Evolutionary conservation across 306 rosid genomes (phyloP), one percentile per base, ranked within the genome.

Genomic region (Heteromeles arbutifolia): DNA sequence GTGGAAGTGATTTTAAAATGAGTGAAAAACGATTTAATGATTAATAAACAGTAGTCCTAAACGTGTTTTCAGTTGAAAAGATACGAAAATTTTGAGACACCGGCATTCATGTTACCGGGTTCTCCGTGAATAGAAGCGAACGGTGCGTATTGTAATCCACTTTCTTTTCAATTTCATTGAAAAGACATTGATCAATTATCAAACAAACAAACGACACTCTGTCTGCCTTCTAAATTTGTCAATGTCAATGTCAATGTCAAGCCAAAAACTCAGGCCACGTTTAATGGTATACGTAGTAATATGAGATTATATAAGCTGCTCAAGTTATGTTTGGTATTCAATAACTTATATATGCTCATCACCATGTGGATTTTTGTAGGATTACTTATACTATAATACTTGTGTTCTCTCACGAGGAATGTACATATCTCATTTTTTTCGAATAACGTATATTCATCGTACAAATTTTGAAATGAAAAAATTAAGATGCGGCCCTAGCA

Each of bases 81-180:
- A 17, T n/a, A 9, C 15, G 6, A 3, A 0, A 1, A 28, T 22
- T 28, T 26, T 5, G 7, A 11, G 41, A 66, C 67, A 72, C 72
- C 75, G 79, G 11, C 77, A 44, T 59, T 72, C 69, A 76, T 66
- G 67, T 64, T 70, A n/a, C 32, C 1, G 24, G 3, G 5, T 19
- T 26, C 43, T n/a, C 75, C 76, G 81, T 31, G 66, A 79, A 17
- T 61, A 19, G 15, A 73, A 74, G 70, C 71, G 74, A 18, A 71
- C 72, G 70, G 72, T 48, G 61, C 44, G 67, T 43, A 0, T 7
- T 0, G 34, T n/a, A n/a, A 3, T 10, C 43, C 53, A 39, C 14
- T 25, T 24, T 11, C 13, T 32, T 15, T 17, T 12, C 4, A 31
- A 61, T 17, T 31, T 15, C 67, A 29, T 31, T 8, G 22, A 17